These are phyloP conservation scores for Jaltomata sinuosa DNA, from an alignment of 257 asterid species.

Conservation along the genomic window DNA sequence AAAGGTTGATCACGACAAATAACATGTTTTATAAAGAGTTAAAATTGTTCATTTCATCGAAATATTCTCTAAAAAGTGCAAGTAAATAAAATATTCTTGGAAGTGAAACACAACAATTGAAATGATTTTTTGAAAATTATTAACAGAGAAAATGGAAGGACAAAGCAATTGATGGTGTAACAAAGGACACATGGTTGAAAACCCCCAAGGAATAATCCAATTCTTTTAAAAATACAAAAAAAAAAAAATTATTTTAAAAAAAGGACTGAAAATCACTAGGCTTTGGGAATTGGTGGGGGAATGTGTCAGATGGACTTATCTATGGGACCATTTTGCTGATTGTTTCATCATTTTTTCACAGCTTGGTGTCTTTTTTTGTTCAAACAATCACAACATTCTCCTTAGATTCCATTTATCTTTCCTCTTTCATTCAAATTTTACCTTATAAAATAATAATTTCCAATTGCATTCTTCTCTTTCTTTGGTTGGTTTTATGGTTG, in stretches of 20 bases:
- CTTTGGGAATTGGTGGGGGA: conserved; percentile 1
- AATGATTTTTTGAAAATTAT: neutral
- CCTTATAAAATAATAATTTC: neutral
- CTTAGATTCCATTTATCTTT: conserved; percentile 15
- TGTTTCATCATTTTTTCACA: neutral
- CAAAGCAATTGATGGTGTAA: conserved; percentile 27
- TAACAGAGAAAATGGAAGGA: conserved; percentile 17
- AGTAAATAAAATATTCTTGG: neutral
- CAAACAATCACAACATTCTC: conserved; percentile 30
- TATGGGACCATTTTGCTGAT: neutral
- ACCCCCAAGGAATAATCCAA: neutral
- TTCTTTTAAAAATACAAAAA: too few species aligned
- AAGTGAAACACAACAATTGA: conserved; percentile 3
- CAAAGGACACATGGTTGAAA: conserved; percentile 23
- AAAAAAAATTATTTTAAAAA: neutral
- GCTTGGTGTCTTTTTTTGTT: neutral
- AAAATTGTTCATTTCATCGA: neutral
- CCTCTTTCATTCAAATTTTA: conserved; percentile 4
- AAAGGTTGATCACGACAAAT: neutral
- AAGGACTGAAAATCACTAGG: neutral
- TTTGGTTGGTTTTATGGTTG: neutral
- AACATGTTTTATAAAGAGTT: neutral
- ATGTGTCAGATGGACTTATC: neutral
- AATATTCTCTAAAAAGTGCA: neutral
- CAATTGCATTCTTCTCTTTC: neutral